These are phyloP conservation scores for Mortierella claussenii DNA, from an alignment of 192 early-diverging fungal genomes.

Conservation along the genomic window DNA sequence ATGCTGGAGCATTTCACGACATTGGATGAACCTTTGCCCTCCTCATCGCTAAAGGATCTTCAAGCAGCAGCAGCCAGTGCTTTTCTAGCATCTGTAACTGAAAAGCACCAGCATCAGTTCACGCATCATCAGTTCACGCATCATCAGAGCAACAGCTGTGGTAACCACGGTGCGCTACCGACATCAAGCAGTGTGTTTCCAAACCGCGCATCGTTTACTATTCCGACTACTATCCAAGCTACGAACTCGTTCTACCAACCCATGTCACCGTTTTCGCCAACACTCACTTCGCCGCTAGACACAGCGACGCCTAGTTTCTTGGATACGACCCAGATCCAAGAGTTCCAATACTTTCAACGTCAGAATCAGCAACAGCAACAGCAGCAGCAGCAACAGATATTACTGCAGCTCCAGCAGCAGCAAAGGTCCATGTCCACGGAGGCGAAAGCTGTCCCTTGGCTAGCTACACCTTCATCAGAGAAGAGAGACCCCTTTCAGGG, in stretches of 20 bases:
- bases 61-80: too few species aligned
- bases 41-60: not conserved
- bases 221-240: constrained; percentile 5
- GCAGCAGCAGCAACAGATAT: not conserved
- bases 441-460: constrained; percentile 6
- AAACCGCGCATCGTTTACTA: constrained; percentile 19
- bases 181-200: not conserved
- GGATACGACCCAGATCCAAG: constrained; percentile 28
- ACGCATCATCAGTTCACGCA: too few species aligned
- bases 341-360: constrained; percentile 23
- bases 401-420: constrained; percentile 14
- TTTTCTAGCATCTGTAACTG: too few species aligned
- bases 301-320: constrained; percentile 12
- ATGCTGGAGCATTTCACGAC: constrained; percentile 39
- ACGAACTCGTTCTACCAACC: not conserved
- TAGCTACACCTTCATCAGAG: not conserved
- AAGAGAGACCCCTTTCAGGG: constrained; percentile 2
- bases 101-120: too few species aligned
- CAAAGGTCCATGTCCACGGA: not conserved
- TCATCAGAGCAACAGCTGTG: too few species aligned
- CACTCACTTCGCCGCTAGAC: not conserved
- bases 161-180: not conserved
- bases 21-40: constrained; percentile 26
- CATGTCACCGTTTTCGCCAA: constrained; percentile 1
- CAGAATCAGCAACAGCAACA: constrained; percentile 14